Evolutionary conservation across 805 yeast species (phyloP).

Genomic region (Saccharomycodes ludwigii): DNA sequence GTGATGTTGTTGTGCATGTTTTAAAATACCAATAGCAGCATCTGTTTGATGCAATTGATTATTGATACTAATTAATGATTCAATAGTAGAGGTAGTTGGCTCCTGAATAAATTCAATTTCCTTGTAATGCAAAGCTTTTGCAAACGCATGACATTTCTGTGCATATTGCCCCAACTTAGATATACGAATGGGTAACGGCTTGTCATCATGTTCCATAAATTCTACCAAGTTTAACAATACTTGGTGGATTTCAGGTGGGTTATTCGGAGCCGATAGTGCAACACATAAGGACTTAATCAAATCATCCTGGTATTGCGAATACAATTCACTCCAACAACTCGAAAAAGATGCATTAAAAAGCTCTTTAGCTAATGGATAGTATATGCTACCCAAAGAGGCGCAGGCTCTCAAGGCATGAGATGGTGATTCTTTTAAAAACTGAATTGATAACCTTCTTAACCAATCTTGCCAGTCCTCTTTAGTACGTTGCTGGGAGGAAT

Average conservation of each 20-base stretch:
- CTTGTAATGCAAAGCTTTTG: slow-evolving; percentile 91
- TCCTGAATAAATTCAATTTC: slow-evolving; percentile 91
- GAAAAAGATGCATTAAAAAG: slow-evolving; percentile 90
- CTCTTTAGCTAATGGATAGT: slow-evolving; percentile 79
- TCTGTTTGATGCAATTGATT: slow-evolving; percentile 93
- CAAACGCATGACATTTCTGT: slow-evolving; percentile 92
- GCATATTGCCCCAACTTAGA: slow-evolving; percentile 86
- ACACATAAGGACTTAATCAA: slow-evolving; percentile 73
- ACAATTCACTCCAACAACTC: slow-evolving; percentile 88
- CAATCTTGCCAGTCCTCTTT: slow-evolving; percentile 98
- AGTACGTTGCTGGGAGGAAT: slow-evolving; percentile 75
- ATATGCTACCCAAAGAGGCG: slow-evolving; percentile 75
- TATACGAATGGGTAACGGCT: slow-evolving; percentile 84
- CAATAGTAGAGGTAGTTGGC: slow-evolving; percentile 85
- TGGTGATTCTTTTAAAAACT: slow-evolving; percentile 81
- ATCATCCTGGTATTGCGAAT: slow-evolving; percentile 82
- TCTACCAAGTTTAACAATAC: slow-evolving; percentile 82
- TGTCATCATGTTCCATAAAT: slow-evolving; percentile 95
- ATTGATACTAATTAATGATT: slow-evolving; percentile 81
- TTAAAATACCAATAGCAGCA: slow-evolving; percentile 93
- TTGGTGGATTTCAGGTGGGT: slow-evolving; percentile 93
- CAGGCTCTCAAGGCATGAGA: slow-evolving; percentile 92
- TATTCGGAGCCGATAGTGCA: slow-evolving; percentile 80
- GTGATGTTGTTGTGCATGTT: slow-evolving; percentile 87
- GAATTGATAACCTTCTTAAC: slow-evolving; percentile 79